Evolutionary conservation across 257 asterid genomes (phyloP), one percentile per base, ranked within the genome.

Genomic region (Scutellaria baicalensis): DNA sequence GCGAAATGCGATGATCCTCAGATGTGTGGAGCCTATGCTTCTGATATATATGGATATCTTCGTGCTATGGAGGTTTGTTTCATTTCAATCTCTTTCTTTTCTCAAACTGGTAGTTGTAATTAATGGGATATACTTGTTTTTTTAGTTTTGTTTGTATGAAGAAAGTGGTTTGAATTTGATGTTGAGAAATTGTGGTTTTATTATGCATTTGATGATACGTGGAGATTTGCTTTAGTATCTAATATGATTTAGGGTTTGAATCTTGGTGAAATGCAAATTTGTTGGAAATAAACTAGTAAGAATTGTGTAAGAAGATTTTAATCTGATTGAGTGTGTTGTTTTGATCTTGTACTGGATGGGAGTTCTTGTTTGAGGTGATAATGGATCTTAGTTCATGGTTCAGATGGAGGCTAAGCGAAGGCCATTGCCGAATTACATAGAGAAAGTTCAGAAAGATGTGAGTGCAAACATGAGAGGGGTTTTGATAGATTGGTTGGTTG

Each of bases 401-500:
- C 79, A 78, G 84, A 67, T 75, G 74, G 81, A 87, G 59, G 76
- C 54, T 9, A 73, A 61, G 64, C 79, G 90, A 74, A 80, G 91
- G 72, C 88, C 94, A 12, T 63, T 73, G 63, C 73, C 86, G 0
- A 83, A 84, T 82, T 84, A 84, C 80, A 23, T 89, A 1, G 88
- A 82, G 65, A 88, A 63, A 59, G 82, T 89, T 66, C 95, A 92
- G 75, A 81, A 56, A 77, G 96, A 87, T 74, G 81, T 91, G 68
- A 84, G 73, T 27, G 81, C 89, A 44, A 81, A 78, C 74, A 91
- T 89, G 97, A 84, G 99, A 66, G 96, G 90, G 9, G 35, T 87
- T 39, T 77, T 93, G 83, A 77, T 93, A 27, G 96, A 93, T 83
- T 93, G 97, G 99, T 68, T 93, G 51, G 97, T 87, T 4, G 96